Conservation (phyloP, 2,329 filamentous ascomycete genomes). For the Cordyceps pruinosa region DNA sequence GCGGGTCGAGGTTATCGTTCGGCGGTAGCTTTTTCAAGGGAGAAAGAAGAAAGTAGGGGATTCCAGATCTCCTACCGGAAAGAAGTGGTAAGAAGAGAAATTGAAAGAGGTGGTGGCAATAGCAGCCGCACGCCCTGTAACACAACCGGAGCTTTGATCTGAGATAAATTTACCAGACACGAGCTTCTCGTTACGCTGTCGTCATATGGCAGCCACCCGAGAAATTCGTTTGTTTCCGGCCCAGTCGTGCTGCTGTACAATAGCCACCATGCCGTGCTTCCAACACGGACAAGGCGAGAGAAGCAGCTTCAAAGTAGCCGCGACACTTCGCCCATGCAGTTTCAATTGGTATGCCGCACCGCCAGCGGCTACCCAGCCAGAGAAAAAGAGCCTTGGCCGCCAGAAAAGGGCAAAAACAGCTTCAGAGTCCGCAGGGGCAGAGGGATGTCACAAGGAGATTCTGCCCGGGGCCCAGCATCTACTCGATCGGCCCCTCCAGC, state of each 20-base stretch:
- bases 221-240: constrained; percentile 1
- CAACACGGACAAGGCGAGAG: not conserved
- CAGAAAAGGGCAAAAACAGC: not conserved
- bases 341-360: constrained; percentile 4
- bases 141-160: not conserved
- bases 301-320: not conserved
- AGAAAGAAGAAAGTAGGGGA: not conserved
- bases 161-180: constrained; percentile 1
- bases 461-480: not conserved
- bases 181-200: constrained; percentile 3
- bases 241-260: constrained; percentile 6
- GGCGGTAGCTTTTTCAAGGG: not conserved
- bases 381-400: not conserved
- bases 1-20: not conserved
- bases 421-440: not conserved
- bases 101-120: not conserved
- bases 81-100: not conserved
- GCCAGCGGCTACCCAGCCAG: constrained; percentile 1
- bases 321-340: not conserved
- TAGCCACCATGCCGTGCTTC: not conserved
- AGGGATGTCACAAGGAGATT: not conserved
- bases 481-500: not conserved
- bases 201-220: constrained; percentile 5
- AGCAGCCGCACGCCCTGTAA: not conserved
- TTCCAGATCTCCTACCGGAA: not conserved